Base-by-base conservation (phyloP, 257 asterid genomes). In the Scutellaria galericulata region DNA sequence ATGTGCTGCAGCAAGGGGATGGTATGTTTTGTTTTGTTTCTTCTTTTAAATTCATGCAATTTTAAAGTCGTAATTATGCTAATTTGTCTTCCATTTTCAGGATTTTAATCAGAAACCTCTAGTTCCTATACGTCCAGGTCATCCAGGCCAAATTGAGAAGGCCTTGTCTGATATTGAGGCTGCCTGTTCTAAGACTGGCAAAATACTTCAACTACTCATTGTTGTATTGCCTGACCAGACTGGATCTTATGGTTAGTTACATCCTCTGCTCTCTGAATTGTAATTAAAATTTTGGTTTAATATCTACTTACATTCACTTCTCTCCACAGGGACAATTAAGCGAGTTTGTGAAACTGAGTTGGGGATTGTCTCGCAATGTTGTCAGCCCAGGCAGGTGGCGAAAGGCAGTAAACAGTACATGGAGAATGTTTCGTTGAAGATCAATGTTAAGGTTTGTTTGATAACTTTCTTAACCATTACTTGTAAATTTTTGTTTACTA, bases 291-390 rank as follows among this genome's bases (percentile, higher is more conserved):
- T 7, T 27, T 40, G 9, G 11, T 74, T 9, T 52, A 7, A 37
- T 72, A 11, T 51, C 14, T 72, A 9, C 77, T 56, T 55, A 27
- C 37, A 20, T 44, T 62, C 27, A 12, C 11, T n/a, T 48, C 10
- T 56, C 39, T 50, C 58, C 45, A n/a, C 83, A 91, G 98, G 96
- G 18, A 78, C 56, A 55, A 91, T 91, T 52, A 94, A 94, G 71
- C 75, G 92, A 12, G 75, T 88, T 0, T 94, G 97, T 27, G 97
- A 94, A 70, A 94, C 97, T 0, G 92, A 84, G 51, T 53, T 94
- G 82, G 97, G 96, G 7, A 89, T 94, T 79, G 96, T 94, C 46
- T 84, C 97, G 0, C 98, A 94, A 24, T 94, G 98, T 68, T 89
- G 97, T 48, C 88, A 78, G 64, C 95, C 98, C 1, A 75, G 1